Evolutionary conservation across 345 rosid species (phyloP).

Genomic region (Citrus maxima): DNA sequence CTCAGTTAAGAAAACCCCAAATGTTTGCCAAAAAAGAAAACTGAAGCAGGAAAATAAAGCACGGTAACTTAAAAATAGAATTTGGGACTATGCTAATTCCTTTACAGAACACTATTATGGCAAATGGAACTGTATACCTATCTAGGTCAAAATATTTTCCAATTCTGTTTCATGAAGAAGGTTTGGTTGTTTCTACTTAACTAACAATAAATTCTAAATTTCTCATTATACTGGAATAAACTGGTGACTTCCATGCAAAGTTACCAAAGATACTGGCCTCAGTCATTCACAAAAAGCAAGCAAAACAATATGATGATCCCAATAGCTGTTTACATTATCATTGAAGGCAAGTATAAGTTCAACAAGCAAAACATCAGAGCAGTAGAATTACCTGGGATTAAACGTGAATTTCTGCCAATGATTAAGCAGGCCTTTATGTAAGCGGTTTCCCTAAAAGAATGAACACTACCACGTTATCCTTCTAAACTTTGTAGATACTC

Average conservation of each 20-base stretch:
- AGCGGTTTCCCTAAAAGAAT: constrained; percentile 68
- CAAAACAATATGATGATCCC: background rate
- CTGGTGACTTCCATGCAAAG: background rate
- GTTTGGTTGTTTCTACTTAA: background rate
- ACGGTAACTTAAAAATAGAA: background rate
- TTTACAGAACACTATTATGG: background rate
- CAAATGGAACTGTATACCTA: background rate
- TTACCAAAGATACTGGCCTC: background rate
- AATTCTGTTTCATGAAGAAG: background rate
- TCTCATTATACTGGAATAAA: background rate
- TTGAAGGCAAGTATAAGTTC: background rate
- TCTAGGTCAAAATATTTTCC: background rate
- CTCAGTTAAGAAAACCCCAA: background rate
- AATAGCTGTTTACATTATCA: background rate
- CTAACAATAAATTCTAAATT: background rate
- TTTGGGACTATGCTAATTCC: background rate
- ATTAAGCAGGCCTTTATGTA: constrained; percentile 78
- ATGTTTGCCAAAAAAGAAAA: background rate
- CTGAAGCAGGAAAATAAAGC: background rate
- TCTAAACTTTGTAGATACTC: background rate
- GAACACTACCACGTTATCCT: background rate
- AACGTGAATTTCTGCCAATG: constrained; percentile 97
- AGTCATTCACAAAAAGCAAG: background rate
- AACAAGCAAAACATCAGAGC: background rate
- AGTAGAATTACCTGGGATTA: constrained; percentile 76